Base-by-base conservation (phyloP, 176 grass and related monocot species). In the Dendrocalamus sinicus region DNA sequence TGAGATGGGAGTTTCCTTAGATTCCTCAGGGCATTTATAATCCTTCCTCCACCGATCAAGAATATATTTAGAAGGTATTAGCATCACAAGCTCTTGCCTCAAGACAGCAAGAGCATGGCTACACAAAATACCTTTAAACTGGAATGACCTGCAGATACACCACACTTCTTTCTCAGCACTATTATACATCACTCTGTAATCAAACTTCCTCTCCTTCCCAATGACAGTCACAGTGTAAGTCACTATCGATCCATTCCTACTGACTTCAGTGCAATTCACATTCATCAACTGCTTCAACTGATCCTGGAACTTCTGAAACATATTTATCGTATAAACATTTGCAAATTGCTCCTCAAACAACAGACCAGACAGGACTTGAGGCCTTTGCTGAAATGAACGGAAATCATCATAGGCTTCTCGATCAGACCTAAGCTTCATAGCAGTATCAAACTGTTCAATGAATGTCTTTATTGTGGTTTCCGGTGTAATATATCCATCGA, bases 41-140 rank as follows among this genome's bases (percentile, higher is more conserved):
- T 98, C 93, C 86, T 98, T 98, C 81, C 90, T 91, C 93, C 93
- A 98, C 14, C 93, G 91, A 75, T 85, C 89, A 61, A 98, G 90
- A 84, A 98, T 88, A 73, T 98, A 98, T 79, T 84, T 93, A n/a
- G 84, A 80, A 80, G 96, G 93, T 89, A 98, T 94, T 71, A 94
- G 81, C 92, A 92, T 93, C 73, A 98, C 91, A 86, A 95, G 91
- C 75, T 98, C 93, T 77, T 92, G 93, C 70, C 78, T 94, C 74
- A 98, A 83, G 58, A 98, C 91, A 81, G 91, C 91, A 70, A 98
- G 89, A 67, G 96, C 90, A 73, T 98, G 96, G 66, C 96, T 94
- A 78, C 96, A 95, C 73, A 98, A 86, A 89, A 98, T 95, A 81
- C 96, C 93, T 91, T 93, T 95, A 77, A 95, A 95, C 81, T 95